Evolutionary conservation across 2,329 filamentous ascomycete genomes (phyloP).

Genomic region (Neophaeococcomyces aloes): DNA sequence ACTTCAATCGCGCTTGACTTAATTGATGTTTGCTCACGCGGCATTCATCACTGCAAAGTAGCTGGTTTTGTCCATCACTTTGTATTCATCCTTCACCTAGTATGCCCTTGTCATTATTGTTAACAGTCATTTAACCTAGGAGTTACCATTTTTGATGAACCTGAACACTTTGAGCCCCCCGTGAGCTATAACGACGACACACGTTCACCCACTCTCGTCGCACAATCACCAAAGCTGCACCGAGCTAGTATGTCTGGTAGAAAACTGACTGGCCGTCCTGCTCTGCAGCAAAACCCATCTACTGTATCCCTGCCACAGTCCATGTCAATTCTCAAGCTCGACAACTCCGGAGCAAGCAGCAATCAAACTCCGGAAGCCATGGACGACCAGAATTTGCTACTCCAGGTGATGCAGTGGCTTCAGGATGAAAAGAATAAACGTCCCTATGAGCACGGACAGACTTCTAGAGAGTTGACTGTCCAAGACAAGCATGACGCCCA

Average conservation of each 20-base stretch:
- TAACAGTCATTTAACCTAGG: conserved; percentile 9
- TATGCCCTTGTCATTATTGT: no score
- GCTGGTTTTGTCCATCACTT: no score
- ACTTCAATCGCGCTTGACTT: no score
- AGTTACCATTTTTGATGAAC: conserved; percentile 22
- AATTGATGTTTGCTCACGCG: no score
- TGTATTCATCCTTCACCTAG: no score
- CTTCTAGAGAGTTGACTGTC: not conserved
- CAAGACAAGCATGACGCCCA: not conserved
- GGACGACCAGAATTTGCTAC: conserved; percentile 39
- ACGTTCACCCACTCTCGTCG: conserved; percentile 14
- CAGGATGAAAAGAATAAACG: conserved; percentile 61
- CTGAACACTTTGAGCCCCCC: conserved; percentile 19
- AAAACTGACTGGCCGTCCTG: conserved; percentile 21
- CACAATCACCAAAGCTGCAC: conserved; percentile 14
- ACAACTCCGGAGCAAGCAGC: conserved; percentile 8
- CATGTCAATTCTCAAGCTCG: conserved; percentile 18
- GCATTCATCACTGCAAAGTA: no score
- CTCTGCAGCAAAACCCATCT: conserved; percentile 12
- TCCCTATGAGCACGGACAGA: conserved; percentile 21
- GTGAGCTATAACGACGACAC: conserved; percentile 10
- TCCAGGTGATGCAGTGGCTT: conserved; percentile 74
- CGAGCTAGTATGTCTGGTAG: conserved; percentile 22
- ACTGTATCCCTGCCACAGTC: conserved; percentile 9
- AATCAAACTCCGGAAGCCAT: conserved; percentile 10